Conservation (phyloP, 768 basidiomycete genomes). For the Boletus vermiculosoides region DNA sequence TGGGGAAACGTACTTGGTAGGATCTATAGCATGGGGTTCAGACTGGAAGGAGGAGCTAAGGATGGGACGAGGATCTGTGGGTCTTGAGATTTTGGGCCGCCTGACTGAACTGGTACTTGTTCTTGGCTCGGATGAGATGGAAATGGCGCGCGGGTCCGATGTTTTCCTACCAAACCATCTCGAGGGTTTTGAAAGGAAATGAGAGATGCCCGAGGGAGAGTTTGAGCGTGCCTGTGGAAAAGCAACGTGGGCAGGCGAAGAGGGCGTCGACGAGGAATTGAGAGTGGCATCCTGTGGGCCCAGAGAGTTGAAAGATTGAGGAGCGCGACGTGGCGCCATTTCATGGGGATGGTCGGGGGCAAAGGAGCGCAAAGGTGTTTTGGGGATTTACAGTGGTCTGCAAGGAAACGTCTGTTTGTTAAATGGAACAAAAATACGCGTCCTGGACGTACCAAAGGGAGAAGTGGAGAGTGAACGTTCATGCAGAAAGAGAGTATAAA, state of each 20-base stretch:
- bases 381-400: slow-evolving; percentile 3
- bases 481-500: slow-evolving; percentile 13
- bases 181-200: slow-evolving; percentile 63
- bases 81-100: slow-evolving; percentile 81
- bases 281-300: slow-evolving; percentile 36
- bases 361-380: slow-evolving; percentile 16
- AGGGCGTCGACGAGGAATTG: slow-evolving; percentile 20
- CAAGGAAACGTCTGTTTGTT: not conserved
- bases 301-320: slow-evolving; percentile 39
- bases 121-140: slow-evolving; percentile 45
- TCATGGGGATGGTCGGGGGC: not conserved
- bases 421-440: slow-evolving; percentile 3
- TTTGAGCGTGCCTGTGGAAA: slow-evolving; percentile 51
- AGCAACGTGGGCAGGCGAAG: slow-evolving; percentile 37
- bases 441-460: slow-evolving; percentile 11
- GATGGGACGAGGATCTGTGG: slow-evolving; percentile 79
- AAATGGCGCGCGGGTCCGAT: slow-evolving; percentile 48
- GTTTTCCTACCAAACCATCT: slow-evolving; percentile 71
- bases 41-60: slow-evolving; percentile 41
- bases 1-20: slow-evolving; percentile 48
- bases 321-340: slow-evolving; percentile 54
- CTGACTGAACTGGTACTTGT: slow-evolving; percentile 48
- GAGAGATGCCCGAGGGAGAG: slow-evolving; percentile 64
- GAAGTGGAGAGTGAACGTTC: slow-evolving; percentile 1
- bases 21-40: slow-evolving; percentile 49